Evolutionary conservation across 495 filamentous ascomycete species (phyloP), one percentile per base, ranked within the genome.

Genomic region (Trichoderma parareesei): DNA sequence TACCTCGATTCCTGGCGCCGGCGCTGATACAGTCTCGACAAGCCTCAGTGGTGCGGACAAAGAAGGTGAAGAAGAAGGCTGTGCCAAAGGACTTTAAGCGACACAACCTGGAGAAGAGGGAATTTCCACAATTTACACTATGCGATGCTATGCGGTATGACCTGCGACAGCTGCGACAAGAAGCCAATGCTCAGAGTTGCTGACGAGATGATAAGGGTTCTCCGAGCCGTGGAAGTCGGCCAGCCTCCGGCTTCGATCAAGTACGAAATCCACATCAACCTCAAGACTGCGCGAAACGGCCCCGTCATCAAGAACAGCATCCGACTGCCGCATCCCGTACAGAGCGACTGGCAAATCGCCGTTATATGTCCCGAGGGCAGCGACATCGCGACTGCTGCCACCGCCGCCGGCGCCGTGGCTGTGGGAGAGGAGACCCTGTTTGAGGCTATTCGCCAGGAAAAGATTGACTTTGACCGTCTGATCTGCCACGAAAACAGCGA

Each of bases 71-170:
- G 75, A 83, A 83, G 71, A 88, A 86, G 64, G 20, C 14, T 6
- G 33, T 61, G 4, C 57, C 64, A 76, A 91, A 89, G 74, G 76
- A 78, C 0, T 78, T 72, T 66, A 64, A 81, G 81, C 63, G 83
- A 74, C 66, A 84, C 80, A 66, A 97, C 84, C 3, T 65, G 41
- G 53, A 59, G 40, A 73, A 80, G 73, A 35, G 79, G 69, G 83
- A 67, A 77, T 86, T 68, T 78, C 71, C 90, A 43, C 86, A 90
- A 67, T 94, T 85, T 72, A 82, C 90, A 5, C 82, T 98, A 11
- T 90, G 89, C 68, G 94, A 98, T 79, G 94, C 94, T 7, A 95
- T 98, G 87, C 85, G 93, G 90, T 93, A 83, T n/a, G 10, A 3
- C 35, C 60, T 27, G 20, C 46, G 14, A 20, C 63, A 7, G 33